A percentile compares a stretch with the other conserved stretches of the same genome.
Evolutionary conservation across 805 yeast genomes (phyloP).

Genomic region (Ogataea saltuana): DNA sequence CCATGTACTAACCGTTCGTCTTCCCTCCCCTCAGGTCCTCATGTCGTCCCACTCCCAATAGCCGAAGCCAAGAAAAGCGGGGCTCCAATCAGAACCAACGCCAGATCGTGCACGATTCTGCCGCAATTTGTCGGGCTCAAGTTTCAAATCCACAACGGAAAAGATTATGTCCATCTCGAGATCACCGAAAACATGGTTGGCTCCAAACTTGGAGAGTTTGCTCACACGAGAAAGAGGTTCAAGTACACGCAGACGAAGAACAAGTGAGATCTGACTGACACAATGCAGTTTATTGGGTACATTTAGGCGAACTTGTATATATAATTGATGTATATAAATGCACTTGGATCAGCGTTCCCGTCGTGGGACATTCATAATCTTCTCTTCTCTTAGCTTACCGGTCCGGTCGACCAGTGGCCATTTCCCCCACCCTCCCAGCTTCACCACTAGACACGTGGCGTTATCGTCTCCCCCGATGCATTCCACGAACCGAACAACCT

Average conservation of each 20-base stretch:
- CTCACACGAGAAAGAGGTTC: slow-evolving; percentile 88
- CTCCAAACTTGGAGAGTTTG: slow-evolving; percentile 90
- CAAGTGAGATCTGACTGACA: no score
- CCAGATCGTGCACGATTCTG: slow-evolving; percentile 88
- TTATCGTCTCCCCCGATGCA: slow-evolving; percentile 92
- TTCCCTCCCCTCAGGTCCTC: slow-evolving; percentile 59
- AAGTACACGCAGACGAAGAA: slow-evolving; percentile 79
- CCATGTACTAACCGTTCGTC: slow-evolving; percentile 6
- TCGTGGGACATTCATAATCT: slow-evolving; percentile 37
- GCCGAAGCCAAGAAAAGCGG: slow-evolving; percentile 78
- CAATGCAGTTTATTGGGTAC: slow-evolving; percentile 3
- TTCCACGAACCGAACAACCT: slow-evolving; percentile 79
- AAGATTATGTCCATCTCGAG: slow-evolving; percentile 84
- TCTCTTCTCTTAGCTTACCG: slow-evolving; percentile 74
- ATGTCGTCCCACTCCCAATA: slow-evolving; percentile 92
- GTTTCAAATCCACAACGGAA: slow-evolving; percentile 95
- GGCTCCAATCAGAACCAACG: slow-evolving; percentile 92
- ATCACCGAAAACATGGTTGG: slow-evolving; percentile 97
- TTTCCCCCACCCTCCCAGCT: slow-evolving; percentile 89
- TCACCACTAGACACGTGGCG: slow-evolving; percentile 84
- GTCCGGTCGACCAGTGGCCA: slow-evolving; percentile 89
- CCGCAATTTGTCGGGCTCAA: slow-evolving; percentile 95
- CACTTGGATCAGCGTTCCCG: slow-evolving; percentile 12
- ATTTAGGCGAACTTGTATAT: slow-evolving; percentile 13
- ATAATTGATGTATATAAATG: slow-evolving; percentile 8